Evolutionary conservation across 495 filamentous ascomycete species (phyloP).

Genomic region (Penicillium diatomitis): DNA sequence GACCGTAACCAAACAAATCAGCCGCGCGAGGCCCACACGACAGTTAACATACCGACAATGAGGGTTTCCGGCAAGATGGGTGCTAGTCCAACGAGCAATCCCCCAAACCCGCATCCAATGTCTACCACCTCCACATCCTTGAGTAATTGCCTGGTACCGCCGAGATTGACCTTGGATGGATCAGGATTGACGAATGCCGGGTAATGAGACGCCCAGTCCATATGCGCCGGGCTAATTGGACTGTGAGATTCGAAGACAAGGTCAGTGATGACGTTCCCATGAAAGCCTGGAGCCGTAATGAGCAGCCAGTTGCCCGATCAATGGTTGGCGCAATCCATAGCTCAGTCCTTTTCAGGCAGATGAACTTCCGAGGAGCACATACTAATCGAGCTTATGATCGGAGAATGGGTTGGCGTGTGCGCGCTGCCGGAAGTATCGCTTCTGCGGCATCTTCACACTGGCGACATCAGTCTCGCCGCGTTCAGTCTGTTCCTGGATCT

Average conservation of each 20-base stretch:
- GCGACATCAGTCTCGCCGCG: conserved; percentile 12
- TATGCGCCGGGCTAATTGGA: conserved; percentile 67
- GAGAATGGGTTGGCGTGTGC: conserved; percentile 98
- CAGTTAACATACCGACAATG: conserved; percentile 55
- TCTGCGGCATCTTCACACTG: conserved; percentile 59
- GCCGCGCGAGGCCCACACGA: neutral
- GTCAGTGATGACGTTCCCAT: conserved; percentile 8
- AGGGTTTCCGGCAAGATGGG: conserved; percentile 73
- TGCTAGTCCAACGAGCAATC: conserved; percentile 76
- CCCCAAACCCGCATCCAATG: conserved; percentile 95
- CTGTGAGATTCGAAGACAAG: conserved; percentile 32
- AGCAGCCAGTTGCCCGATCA: neutral
- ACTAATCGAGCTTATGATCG: conserved; percentile 85
- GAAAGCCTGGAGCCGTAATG: neutral
- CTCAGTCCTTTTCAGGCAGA: neutral
- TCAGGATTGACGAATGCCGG: conserved; percentile 54
- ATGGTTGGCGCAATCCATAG: neutral
- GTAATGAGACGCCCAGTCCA: conserved; percentile 86
- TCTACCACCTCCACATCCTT: conserved; percentile 86
- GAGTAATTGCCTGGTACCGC: conserved; percentile 36
- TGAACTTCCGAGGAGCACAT: conserved; percentile 18
- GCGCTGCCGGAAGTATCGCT: conserved; percentile 92
- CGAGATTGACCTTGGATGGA: conserved; percentile 21
- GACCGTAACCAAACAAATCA: no score
- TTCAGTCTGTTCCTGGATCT: conserved; percentile 18